These are phyloP conservation scores for Stramenopiles sp. DNA, from an alignment of 352 stramenopile genomes.

Conservation along the genomic window DNA sequence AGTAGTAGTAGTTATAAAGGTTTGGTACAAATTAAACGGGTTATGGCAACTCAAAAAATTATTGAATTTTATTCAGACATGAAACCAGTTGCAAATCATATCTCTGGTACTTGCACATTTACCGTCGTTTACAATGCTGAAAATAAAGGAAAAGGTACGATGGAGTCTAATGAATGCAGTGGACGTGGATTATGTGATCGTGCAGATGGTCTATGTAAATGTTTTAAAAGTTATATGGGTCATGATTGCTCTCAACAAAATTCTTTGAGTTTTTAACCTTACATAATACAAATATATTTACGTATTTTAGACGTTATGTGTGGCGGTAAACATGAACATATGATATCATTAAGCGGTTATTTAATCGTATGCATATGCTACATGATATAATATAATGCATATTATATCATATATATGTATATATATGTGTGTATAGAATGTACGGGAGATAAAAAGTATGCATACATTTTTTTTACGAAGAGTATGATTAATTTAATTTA, in stretches of 20 bases:
- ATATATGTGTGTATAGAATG: too few species aligned
- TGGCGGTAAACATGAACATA: too few species aligned
- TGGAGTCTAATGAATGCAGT: constrained; percentile 39
- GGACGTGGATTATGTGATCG: constrained; percentile 71
- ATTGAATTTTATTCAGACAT: not conserved
- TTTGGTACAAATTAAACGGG: not conserved
- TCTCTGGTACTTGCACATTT: not conserved
- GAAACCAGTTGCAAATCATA: not conserved
- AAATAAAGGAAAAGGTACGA: not conserved
- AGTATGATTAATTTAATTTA: too few species aligned
- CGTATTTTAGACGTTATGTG: too few species aligned
- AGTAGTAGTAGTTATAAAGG: not conserved
- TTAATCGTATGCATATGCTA: too few species aligned
- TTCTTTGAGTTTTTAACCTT: not conserved
- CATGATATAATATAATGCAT: too few species aligned
- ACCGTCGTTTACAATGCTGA: not conserved
- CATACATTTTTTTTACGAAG: too few species aligned
- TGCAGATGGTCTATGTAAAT: constrained; percentile 44
- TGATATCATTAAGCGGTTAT: too few species aligned
- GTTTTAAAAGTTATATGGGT: constrained; percentile 64
- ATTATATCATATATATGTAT: too few species aligned
- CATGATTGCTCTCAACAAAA: constrained; percentile 21
- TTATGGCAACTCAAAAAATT: not conserved
- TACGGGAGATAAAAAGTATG: too few species aligned
- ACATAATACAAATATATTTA: too few species aligned